Conservation (phyloP, 352 stramenopile species). For the Phytopythium ostracodes region DNA sequence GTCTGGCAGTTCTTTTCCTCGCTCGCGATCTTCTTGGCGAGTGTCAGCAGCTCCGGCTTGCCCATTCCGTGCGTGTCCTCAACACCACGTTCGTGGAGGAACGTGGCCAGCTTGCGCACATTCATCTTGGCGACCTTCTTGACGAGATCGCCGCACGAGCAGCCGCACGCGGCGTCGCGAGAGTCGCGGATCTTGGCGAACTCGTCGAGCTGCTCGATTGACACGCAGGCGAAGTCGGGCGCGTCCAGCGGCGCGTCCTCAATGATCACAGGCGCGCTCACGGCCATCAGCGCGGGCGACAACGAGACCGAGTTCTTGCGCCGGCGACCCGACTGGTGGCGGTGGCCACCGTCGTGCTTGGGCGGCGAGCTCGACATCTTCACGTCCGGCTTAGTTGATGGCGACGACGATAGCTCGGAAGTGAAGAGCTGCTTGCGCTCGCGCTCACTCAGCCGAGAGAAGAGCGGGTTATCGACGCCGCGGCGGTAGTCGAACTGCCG, state of each 20-base stretch:
- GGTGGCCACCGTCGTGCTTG: conserved; percentile 18
- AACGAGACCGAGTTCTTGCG: conserved; percentile 31
- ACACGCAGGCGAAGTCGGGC: conserved; percentile 74
- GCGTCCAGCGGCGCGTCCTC: conserved; percentile 24
- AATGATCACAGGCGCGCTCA: conserved; percentile 12
- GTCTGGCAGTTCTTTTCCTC: conserved; percentile 76
- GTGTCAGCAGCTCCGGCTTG: conserved; percentile 67
- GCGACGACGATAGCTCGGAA: conserved; percentile 26
- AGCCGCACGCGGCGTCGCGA: conserved; percentile 66
- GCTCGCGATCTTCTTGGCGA: conserved; percentile 54
- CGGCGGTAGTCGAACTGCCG: conserved; percentile 79
- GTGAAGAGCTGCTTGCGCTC: conserved; percentile 71
- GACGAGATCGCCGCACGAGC: conserved; percentile 76
- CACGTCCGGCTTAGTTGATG: conserved; percentile 1
- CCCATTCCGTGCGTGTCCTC: conserved; percentile 22
- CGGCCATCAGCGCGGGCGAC: conserved; percentile 15
- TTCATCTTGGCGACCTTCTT: conserved; percentile 82
- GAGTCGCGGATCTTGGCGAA: conserved; percentile 82
- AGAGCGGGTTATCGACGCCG: conserved; percentile 75
- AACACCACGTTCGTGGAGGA: conserved; percentile 56
- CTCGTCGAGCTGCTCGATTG: conserved; percentile 79
- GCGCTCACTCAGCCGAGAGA: conserved; percentile 58
- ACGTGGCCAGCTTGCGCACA: conserved; percentile 69
- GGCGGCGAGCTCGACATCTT: conserved; percentile 12
- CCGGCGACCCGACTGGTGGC: conserved; percentile 13